Evolutionary conservation across 1,139 yeast species (phyloP).

Genomic region (Suhomyces maxii): DNA sequence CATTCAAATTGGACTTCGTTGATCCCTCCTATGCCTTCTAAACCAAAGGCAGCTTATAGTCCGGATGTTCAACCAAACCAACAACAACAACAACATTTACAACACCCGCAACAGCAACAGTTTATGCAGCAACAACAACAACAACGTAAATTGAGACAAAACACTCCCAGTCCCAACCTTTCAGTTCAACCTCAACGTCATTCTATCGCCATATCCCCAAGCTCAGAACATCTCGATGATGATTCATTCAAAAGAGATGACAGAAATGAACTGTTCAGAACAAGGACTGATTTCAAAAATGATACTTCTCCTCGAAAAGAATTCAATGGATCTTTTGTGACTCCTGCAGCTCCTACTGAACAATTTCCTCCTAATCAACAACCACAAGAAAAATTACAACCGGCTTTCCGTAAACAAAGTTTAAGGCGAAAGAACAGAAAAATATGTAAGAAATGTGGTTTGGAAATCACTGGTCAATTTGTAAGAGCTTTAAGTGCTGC

Average conservation of each 20-base stretch:
- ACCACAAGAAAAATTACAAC: constrained; percentile 1
- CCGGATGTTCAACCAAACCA: constrained; percentile 3
- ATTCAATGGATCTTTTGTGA: neutral
- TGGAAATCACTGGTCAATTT: constrained; percentile 74
- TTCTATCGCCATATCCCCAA: constrained; percentile 21
- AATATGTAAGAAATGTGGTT: constrained; percentile 62
- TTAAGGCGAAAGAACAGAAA: constrained; percentile 33
- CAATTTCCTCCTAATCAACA: constrained; percentile 11
- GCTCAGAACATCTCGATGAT: constrained; percentile 7
- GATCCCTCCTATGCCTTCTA: constrained; percentile 30
- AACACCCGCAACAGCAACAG: neutral
- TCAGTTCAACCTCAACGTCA: constrained; percentile 15
- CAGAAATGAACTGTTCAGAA: constrained; percentile 1
- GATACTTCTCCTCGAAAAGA: neutral
- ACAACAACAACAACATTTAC: neutral
- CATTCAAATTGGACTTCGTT: constrained; percentile 25
- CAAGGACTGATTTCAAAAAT: neutral
- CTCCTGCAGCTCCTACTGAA: constrained; percentile 9
- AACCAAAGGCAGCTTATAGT: constrained; percentile 12
- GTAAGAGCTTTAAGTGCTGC: constrained; percentile 81
- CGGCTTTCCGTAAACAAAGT: constrained; percentile 9
- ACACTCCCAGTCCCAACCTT: neutral
- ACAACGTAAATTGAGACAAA: neutral
- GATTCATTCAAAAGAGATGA: neutral
- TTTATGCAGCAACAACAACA: neutral